A percentile compares a stretch with the other conserved stretches of the same genome.
phyloP scores from a whole-genome alignment of 106 monocot genomes.

The Agapanthus africanus region DNA sequence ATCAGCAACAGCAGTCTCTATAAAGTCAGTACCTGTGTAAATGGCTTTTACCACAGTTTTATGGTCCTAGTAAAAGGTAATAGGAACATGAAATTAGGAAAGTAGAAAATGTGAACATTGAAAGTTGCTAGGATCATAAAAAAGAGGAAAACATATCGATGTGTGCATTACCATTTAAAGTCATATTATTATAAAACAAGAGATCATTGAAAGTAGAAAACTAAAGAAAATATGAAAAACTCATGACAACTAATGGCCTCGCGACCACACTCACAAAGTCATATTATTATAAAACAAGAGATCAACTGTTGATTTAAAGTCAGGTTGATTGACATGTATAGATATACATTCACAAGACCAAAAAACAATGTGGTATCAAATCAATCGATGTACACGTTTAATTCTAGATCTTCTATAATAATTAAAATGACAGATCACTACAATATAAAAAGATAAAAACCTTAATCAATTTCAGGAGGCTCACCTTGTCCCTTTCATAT shows the following conservation, averaged over 20 bases:
- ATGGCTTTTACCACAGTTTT: slow-evolving; percentile 84
- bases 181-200: too few species aligned
- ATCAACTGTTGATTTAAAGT: not conserved
- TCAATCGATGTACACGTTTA: not conserved
- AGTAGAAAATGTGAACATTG: not conserved
- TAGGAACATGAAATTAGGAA: not conserved
- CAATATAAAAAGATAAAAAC: not conserved
- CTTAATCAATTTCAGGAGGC: not conserved
- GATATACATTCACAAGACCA: not conserved
- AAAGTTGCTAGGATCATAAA: too few species aligned
- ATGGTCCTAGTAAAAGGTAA: slow-evolving; percentile 47
- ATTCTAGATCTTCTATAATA: not conserved
- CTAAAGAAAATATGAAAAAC: too few species aligned
- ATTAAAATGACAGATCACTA: not conserved
- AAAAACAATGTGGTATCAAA: not conserved
- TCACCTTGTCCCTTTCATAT: slow-evolving; percentile 67
- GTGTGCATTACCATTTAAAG: too few species aligned
- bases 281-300: not conserved
- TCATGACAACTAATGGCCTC: too few species aligned
- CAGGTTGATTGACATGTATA: not conserved
- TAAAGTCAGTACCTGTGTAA: slow-evolving; percentile 65
- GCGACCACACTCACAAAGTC: too few species aligned
- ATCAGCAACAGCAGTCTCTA: slow-evolving; percentile 35
- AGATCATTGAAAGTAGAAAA: too few species aligned
- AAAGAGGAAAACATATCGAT: too few species aligned